Evolutionary conservation across 305 asterid genomes (phyloP).

Genomic region (Plantago coronopus): DNA sequence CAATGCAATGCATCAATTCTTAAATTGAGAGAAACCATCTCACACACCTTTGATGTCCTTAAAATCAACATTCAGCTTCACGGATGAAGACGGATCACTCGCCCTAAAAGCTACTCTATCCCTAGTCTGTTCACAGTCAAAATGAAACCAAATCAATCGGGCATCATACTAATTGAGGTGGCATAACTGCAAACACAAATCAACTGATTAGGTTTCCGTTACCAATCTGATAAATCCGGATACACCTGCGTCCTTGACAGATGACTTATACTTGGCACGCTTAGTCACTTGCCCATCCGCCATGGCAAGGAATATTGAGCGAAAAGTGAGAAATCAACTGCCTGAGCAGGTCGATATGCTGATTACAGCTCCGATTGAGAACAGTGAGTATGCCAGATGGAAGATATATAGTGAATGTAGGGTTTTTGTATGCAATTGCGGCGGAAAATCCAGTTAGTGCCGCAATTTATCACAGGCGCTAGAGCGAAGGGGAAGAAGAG

Average conservation of each 20-base stretch:
- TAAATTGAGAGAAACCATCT: conserved; percentile 9
- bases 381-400: too few relatives aligned
- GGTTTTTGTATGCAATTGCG: too few relatives aligned
- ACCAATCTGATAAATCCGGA: conserved; percentile 80
- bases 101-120: conserved; percentile 64
- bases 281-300: conserved; percentile 65
- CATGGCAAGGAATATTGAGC: conserved; percentile 29
- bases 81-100: conserved; percentile 53
- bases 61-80: conserved; percentile 73
- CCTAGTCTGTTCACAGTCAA: conserved; percentile 42
- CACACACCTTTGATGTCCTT: conserved; percentile 62
- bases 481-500: too few relatives aligned
- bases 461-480: too few relatives aligned
- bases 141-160: conserved; percentile 13
- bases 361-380: too few relatives aligned
- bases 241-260: conserved; percentile 66
- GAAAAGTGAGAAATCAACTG: too few relatives aligned
- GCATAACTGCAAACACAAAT: neutral
- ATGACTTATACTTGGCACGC: conserved; percentile 67
- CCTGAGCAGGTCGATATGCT: too few relatives aligned
- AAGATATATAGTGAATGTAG: too few relatives aligned
- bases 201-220: conserved; percentile 27
- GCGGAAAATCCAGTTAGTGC: too few relatives aligned
- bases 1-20: conserved; percentile 18
- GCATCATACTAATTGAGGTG: neutral